Conservation (phyloP, 23 red algal genomes). For the Gracilaria caudata region DNA sequence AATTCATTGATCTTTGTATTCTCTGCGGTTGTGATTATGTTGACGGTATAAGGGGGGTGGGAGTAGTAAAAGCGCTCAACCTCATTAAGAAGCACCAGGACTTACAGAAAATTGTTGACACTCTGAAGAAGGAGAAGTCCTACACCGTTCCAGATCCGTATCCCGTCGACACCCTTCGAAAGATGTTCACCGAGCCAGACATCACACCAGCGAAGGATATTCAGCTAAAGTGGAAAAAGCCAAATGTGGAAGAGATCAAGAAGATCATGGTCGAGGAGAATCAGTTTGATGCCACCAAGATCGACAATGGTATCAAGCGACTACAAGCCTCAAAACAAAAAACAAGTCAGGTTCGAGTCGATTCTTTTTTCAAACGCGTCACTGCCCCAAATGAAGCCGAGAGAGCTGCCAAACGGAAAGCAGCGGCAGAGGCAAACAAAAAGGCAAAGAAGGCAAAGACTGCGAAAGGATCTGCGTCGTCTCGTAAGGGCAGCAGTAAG, state of each 20-base stretch:
- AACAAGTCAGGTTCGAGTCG: slow-evolving; percentile 82
- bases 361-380: slow-evolving; percentile 90
- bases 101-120: slow-evolving; percentile 58
- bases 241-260: slow-evolving; percentile 79
- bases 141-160: slow-evolving; percentile 80
- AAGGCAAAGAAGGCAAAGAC: slow-evolving; percentile 33
- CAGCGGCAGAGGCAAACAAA: slow-evolving; percentile 2
- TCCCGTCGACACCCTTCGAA: slow-evolving; percentile 61
- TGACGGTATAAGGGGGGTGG: slow-evolving; percentile 88
- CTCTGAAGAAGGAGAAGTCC: slow-evolving; percentile 50
- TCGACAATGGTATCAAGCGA: slow-evolving; percentile 86
- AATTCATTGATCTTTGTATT: slow-evolving; percentile 98
- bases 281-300: slow-evolving; percentile 85
- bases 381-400: slow-evolving; percentile 54
- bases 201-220: slow-evolving; percentile 69
- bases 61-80: slow-evolving; percentile 78
- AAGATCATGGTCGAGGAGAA: slow-evolving; percentile 88
- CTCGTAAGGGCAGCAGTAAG: not conserved
- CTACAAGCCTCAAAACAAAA: slow-evolving; percentile 63
- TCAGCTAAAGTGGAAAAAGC: slow-evolving; percentile 79
- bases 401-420: slow-evolving; percentile 39
- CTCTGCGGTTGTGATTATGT: slow-evolving; percentile 98
- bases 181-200: slow-evolving; percentile 81
- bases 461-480: not conserved
- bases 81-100: slow-evolving; percentile 82